Conservation (phyloP, 192 early-diverging fungal genomes). For the Coemansia sp. region DNA sequence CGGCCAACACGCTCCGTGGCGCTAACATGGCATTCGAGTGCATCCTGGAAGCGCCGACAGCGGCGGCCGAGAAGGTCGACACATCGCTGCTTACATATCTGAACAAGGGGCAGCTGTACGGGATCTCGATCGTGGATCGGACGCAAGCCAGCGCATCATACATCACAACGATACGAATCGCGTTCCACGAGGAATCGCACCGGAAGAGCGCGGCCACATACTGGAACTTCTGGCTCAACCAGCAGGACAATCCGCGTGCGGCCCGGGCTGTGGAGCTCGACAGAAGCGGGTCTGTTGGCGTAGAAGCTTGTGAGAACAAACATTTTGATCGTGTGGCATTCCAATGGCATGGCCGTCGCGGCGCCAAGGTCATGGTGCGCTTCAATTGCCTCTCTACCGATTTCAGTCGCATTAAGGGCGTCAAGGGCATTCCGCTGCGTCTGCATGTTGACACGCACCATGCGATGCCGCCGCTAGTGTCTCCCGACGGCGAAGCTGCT, state of each 20-base stretch:
- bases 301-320: slow-evolving; percentile 57
- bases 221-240: slow-evolving; percentile 77
- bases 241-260: slow-evolving; percentile 59
- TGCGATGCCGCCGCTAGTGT: too few species aligned
- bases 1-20: slow-evolving; percentile 10
- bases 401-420: slow-evolving; percentile 79
- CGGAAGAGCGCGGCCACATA: slow-evolving; percentile 62
- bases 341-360: slow-evolving; percentile 67
- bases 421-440: slow-evolving; percentile 74
- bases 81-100: slow-evolving; percentile 66
- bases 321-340: slow-evolving; percentile 71
- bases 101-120: slow-evolving; percentile 70
- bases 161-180: slow-evolving; percentile 60
- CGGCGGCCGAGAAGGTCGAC: slow-evolving; percentile 53
- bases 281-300: slow-evolving; percentile 59
- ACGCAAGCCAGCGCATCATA: slow-evolving; percentile 55
- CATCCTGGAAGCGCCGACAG: slow-evolving; percentile 46
- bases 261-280: slow-evolving; percentile 70
- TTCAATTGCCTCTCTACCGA: slow-evolving; percentile 80
- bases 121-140: slow-evolving; percentile 56
- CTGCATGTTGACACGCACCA: slow-evolving; percentile 47
- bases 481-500: neutral
- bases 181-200: slow-evolving; percentile 73
- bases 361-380: slow-evolving; percentile 65
- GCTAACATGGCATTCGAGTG: slow-evolving; percentile 37